These are phyloP conservation scores for Globisporangium irregulare DNA, from an alignment of 352 stramenopile genomes.

Conservation along the genomic window DNA sequence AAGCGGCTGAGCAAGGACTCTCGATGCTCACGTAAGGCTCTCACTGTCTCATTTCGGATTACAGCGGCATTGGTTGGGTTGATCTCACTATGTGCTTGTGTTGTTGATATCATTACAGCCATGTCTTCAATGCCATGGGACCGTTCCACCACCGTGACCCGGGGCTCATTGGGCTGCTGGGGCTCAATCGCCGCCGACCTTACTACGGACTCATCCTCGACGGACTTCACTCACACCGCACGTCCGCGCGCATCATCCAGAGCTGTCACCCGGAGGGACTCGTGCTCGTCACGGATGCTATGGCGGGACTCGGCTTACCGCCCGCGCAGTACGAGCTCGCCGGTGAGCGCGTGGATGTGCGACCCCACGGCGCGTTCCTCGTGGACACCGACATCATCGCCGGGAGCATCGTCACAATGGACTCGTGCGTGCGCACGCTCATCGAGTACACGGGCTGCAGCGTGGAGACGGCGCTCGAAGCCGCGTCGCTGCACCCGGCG, in stretches of 20 bases:
- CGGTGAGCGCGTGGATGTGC: conserved; percentile 59
- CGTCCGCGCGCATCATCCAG: conserved; percentile 79
- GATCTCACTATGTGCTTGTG: neutral
- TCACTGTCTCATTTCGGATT: neutral
- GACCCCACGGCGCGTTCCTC: conserved; percentile 39
- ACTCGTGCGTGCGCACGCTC: conserved; percentile 78
- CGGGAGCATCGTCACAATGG: conserved; percentile 81
- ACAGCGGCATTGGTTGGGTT: neutral
- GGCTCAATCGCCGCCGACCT: conserved; percentile 38
- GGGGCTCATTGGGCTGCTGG: conserved; percentile 85
- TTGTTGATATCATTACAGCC: conserved; percentile 21
- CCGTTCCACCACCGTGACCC: conserved; percentile 90
- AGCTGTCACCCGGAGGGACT: conserved; percentile 71
- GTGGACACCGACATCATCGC: conserved; percentile 79
- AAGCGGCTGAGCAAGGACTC: conserved; percentile 60
- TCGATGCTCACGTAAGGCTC: conserved; percentile 74
- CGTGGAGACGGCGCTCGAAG: conserved; percentile 66
- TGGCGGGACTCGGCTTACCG: conserved; percentile 79
- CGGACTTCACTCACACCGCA: conserved; percentile 82
- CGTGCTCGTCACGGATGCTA: conserved; percentile 83
- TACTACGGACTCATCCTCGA: conserved; percentile 88
- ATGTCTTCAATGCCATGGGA: conserved; percentile 92
- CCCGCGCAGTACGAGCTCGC: conserved; percentile 75
- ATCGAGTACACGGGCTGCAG: conserved; percentile 81
- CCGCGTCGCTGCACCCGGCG: conserved; percentile 76